Evolutionary conservation across 768 basidiomycete genomes (phyloP).

Genomic region (Holtermanniella nyarrowii): DNA sequence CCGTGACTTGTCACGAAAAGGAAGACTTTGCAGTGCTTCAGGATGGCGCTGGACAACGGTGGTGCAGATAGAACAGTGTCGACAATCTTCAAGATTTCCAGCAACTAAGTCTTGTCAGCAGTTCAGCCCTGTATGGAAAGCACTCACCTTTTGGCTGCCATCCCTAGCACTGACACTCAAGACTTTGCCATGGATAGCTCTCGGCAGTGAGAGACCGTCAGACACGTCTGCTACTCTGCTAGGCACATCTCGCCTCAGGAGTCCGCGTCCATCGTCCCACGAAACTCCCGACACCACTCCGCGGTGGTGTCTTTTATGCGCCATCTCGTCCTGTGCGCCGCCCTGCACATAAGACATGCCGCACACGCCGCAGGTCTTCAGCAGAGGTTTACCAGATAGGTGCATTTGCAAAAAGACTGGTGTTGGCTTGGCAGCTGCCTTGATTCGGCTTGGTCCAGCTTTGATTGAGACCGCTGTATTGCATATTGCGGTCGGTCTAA

Average conservation of each 20-base stretch:
- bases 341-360: conserved; percentile 37
- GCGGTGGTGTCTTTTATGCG: conserved; percentile 29
- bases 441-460: no score
- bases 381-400: conserved; percentile 24
- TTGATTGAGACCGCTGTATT: no score
- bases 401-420: conserved; percentile 18
- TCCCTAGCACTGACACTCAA: not conserved
- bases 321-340: conserved; percentile 21
- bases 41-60: conserved; percentile 23
- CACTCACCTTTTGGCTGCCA: conserved; percentile 1
- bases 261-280: conserved; percentile 29
- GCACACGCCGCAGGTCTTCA: conserved; percentile 33
- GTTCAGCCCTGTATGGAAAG: not conserved
- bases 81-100: conserved; percentile 34
- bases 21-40: conserved; percentile 34
- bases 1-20: conserved; percentile 18
- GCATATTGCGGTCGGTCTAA: no score
- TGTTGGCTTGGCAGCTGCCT: no score
- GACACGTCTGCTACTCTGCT: conserved; percentile 21
- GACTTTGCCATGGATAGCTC: conserved; percentile 5
- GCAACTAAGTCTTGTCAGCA: conserved; percentile 16
- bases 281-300: conserved; percentile 27
- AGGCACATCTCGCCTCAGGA: conserved; percentile 1
- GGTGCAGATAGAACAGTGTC: conserved; percentile 37
- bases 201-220: conserved; percentile 22